A percentile compares a stretch with the other conserved stretches of the same genome.
Conservation (phyloP, 2,329 filamentous ascomycete species). For the Colletotrichum australisinense region DNA sequence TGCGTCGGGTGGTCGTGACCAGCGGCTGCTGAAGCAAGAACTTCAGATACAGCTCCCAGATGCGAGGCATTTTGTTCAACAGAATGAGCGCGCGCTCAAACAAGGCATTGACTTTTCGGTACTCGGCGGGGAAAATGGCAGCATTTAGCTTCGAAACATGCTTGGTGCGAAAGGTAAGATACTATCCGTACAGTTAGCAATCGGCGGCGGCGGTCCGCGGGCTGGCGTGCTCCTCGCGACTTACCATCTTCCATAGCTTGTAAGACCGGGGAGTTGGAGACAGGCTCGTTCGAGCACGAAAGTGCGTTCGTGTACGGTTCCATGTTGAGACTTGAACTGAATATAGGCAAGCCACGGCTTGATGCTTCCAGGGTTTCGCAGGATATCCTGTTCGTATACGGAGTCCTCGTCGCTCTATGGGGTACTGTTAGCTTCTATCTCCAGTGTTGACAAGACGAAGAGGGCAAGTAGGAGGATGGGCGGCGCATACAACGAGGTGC, state of each 20-base stretch:
- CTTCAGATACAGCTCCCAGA: slow-evolving; percentile 97
- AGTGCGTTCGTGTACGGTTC: slow-evolving; percentile 85
- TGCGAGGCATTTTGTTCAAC: slow-evolving; percentile 97
- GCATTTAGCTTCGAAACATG: slow-evolving; percentile 88
- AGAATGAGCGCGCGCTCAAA: slow-evolving; percentile 94
- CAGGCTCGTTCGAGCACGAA: slow-evolving; percentile 92
- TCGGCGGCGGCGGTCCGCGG: not conserved
- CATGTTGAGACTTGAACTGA: slow-evolving; percentile 89
- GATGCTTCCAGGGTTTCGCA: slow-evolving; percentile 85
- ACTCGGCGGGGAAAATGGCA: slow-evolving; percentile 82
- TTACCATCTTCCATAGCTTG: slow-evolving; percentile 96
- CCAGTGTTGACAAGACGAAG: not conserved
- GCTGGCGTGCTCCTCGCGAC: slow-evolving; percentile 30
- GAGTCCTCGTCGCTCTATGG: slow-evolving; percentile 84
- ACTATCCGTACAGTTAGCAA: slow-evolving; percentile 59
- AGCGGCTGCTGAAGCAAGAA: slow-evolving; percentile 94
- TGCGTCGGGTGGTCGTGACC: slow-evolving; percentile 85
- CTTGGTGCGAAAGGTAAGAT: slow-evolving; percentile 84
- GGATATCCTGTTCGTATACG: slow-evolving; percentile 95
- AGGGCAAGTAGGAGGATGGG: not conserved
- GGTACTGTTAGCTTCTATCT: slow-evolving; percentile 41
- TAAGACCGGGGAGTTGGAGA: slow-evolving; percentile 89
- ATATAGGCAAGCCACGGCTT: slow-evolving; percentile 97
- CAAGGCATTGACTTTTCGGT: slow-evolving; percentile 91
- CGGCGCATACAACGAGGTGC: slow-evolving; percentile 58